A percentile compares a stretch with the other conserved stretches of the same genome.
phyloP scores from a whole-genome alignment of 768 basidiomycete species.

The Mycena chlorophos region DNA sequence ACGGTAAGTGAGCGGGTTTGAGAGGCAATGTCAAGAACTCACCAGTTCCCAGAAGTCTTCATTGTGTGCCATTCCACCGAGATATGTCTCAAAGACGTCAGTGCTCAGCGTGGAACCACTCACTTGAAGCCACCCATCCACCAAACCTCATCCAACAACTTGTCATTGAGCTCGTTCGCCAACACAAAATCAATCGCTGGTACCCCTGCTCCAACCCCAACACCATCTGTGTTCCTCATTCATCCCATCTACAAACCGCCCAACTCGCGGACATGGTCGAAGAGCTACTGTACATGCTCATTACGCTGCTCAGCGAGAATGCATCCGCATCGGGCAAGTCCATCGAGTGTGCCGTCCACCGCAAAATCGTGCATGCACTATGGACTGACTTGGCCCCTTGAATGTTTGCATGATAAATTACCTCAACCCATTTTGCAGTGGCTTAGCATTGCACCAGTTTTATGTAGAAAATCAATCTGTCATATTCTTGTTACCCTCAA shows the following conservation, averaged over 20 bases:
- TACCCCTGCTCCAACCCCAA: not conserved
- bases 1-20: no score
- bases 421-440: no score
- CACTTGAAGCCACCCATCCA: no score
- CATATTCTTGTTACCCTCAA: no score
- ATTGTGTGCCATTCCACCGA: no score
- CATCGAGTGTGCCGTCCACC: constrained; percentile 60
- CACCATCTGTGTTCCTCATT: constrained; percentile 49
- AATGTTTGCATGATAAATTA: no score
- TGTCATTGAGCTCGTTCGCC: not conserved
- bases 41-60: no score
- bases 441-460: no score
- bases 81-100: no score
- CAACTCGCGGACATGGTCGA: constrained; percentile 87
- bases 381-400: constrained; percentile 83
- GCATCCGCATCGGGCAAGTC: constrained; percentile 71
- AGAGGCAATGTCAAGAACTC: no score
- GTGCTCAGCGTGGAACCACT: no score
- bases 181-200: not conserved
- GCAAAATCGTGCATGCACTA: constrained; percentile 91
- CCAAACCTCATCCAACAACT: not conserved
- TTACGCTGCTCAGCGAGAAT: constrained; percentile 83
- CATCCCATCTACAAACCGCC: constrained; percentile 62
- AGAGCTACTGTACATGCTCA: constrained; percentile 84
- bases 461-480: no score